Evolutionary conservation across 495 filamentous ascomycete genomes (phyloP).

Genomic region (Cairneyella variabilis): DNA sequence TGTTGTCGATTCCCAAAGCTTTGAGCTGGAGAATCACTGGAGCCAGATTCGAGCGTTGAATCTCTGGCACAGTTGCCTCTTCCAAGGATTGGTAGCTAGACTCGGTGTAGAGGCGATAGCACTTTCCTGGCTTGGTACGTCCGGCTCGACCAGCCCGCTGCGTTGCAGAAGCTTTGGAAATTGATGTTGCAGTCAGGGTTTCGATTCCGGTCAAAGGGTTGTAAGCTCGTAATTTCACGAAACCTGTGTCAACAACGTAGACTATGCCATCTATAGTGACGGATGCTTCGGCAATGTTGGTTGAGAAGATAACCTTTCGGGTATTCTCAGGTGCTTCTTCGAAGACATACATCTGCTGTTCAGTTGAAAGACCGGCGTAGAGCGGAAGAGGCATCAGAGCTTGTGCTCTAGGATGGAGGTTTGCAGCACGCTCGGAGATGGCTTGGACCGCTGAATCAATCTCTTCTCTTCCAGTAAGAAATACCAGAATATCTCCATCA

Average conservation of each 20-base stretch:
- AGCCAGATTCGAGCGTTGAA: slow-evolving; percentile 89
- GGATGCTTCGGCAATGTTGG: slow-evolving; percentile 94
- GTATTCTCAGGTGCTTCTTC: slow-evolving; percentile 80
- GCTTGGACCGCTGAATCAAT: slow-evolving; percentile 78
- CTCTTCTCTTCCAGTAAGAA: slow-evolving; percentile 90
- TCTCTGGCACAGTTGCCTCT: slow-evolving; percentile 80
- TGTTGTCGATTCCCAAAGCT: slow-evolving; percentile 93
- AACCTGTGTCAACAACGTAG: slow-evolving; percentile 90
- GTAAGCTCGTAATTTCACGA: slow-evolving; percentile 86
- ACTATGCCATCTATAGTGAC: slow-evolving; percentile 92
- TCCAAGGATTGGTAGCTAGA: slow-evolving; percentile 63
- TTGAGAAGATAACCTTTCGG: slow-evolving; percentile 89
- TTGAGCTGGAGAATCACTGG: slow-evolving; percentile 91
- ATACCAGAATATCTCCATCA: slow-evolving; percentile 89
- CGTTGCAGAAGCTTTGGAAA: slow-evolving; percentile 89
- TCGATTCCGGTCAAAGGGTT: slow-evolving; percentile 89
- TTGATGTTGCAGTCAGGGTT: slow-evolving; percentile 76
- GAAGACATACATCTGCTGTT: slow-evolving; percentile 91
- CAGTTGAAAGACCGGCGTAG: slow-evolving; percentile 83
- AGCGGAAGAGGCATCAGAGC: slow-evolving; percentile 76
- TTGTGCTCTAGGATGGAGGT: slow-evolving; percentile 67
- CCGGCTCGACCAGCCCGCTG: slow-evolving; percentile 92
- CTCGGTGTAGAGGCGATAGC: slow-evolving; percentile 90
- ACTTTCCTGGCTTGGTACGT: slow-evolving; percentile 89
- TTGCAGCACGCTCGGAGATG: slow-evolving; percentile 71